Evolutionary conservation across 2,329 filamentous ascomycete species (phyloP), one percentile per base, ranked within the genome.

Genomic region (Aspergillus spinulosporus): DNA sequence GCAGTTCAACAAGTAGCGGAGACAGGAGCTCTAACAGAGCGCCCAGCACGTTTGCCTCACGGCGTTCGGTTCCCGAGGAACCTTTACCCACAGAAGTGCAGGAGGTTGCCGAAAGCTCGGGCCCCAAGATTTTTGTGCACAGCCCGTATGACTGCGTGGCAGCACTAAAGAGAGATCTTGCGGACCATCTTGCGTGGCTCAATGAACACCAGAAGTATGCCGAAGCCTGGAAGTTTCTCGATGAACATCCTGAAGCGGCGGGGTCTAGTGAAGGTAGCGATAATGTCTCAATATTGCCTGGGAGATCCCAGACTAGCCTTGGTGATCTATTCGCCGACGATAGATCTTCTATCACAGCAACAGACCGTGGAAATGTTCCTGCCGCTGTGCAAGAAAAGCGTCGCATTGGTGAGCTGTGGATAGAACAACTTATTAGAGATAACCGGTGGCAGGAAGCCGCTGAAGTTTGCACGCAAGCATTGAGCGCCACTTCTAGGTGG

Each of bases 71-170:
- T 71, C 59, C 58, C 14, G 69, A 70, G 28, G 72, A 72, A 28
- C 68, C 69, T 59, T 54, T 72, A 44, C 61, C 72, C 15, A 74
- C 74, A 61, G 72, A 77, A 59, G 60, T 75, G 2, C 79, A 81
- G 61, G 80, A 78, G 46, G 76, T 82, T 62, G 76, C 77, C 14
- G 73, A 76, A 4, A 80, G 81, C 7, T 78, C 81, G 39, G 86
- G 87, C 5, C 79, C 87, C 62, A 89, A 97, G 67, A 89, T 99
- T 12, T 97, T 97, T 70, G 90, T 99, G 40, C 92, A 96, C 67
- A 97, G 92, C 65, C 94, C 94, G 0, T 99, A 95, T 68, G 94
- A 99, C 73, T 97, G 92, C 66, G 88, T 97, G n/a, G 78, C 97
- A 53, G 90, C 91, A 0, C 90, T 94, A 2, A 92, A 92, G 69